phyloP scores from a whole-genome alignment of 805 yeast genomes.

The Lachancea mirantina region DNA sequence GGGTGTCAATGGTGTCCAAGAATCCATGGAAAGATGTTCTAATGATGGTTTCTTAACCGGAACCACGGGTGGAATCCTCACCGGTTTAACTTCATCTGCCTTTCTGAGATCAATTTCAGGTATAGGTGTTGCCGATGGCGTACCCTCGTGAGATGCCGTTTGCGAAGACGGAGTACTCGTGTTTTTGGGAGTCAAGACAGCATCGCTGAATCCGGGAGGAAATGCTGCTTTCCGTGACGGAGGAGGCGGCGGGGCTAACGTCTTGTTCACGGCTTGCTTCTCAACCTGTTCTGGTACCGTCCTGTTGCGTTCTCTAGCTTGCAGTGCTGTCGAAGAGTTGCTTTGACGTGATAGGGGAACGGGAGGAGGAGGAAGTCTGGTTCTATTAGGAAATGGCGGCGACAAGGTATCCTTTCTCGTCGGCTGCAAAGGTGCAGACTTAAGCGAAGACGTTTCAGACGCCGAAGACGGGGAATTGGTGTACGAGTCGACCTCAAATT shows the following conservation, averaged over 20 bases:
- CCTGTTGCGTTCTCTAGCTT: not conserved
- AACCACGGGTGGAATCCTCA: conserved; percentile 21
- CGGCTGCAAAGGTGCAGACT: conserved; percentile 14
- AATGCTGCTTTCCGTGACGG: conserved; percentile 27
- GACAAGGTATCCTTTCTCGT: conserved; percentile 9
- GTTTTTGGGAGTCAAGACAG: conserved; percentile 31
- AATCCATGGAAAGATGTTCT: conserved; percentile 32
- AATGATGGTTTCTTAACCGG: conserved; percentile 27
- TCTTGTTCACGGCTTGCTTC: not conserved
- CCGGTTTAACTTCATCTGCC: not conserved
- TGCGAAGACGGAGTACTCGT: conserved; percentile 15
- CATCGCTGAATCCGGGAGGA: conserved; percentile 35
- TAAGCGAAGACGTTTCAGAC: conserved; percentile 7
- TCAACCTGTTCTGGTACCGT: not conserved
- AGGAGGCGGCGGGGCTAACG: conserved; percentile 27
- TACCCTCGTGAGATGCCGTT: conserved; percentile 13
- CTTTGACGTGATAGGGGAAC: conserved; percentile 12
- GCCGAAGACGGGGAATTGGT: conserved; percentile 6
- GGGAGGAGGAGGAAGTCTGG: conserved; percentile 18
- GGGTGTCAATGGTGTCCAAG: conserved; percentile 48
- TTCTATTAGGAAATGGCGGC: conserved; percentile 8
- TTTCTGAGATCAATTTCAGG: not conserved
- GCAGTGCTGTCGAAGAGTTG: conserved; percentile 1
- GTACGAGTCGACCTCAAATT: conserved; percentile 1
- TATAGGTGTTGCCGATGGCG: conserved; percentile 1